A percentile compares a stretch with the other conserved stretches of the same genome.
Evolutionary conservation across 2,329 filamentous ascomycete genomes (phyloP).

Genomic region (Arthrobotrys sinensis): DNA sequence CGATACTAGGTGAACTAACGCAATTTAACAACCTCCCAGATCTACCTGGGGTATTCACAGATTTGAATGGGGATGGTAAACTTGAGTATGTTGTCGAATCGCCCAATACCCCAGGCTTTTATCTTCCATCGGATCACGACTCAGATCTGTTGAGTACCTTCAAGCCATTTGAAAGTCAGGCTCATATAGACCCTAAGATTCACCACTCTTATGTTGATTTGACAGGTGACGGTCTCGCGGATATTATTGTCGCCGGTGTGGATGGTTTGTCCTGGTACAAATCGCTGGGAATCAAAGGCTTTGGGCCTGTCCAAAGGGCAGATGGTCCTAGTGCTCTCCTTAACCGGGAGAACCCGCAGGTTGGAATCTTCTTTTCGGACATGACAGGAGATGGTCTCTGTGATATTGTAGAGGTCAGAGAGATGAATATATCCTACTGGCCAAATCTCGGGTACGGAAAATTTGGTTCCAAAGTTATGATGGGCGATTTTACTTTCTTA

Average conservation of each 20-base stretch:
- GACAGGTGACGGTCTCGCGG: conserved; percentile 64
- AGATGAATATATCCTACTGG: conserved; percentile 66
- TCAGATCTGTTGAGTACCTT: neutral
- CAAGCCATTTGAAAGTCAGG: conserved; percentile 10
- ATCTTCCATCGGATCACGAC: conserved; percentile 32
- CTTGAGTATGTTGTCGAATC: conserved; percentile 66
- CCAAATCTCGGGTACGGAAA: conserved; percentile 66
- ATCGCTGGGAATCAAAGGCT: conserved; percentile 27
- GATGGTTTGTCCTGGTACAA: conserved; percentile 52
- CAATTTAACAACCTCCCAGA: neutral
- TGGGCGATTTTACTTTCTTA: conserved; percentile 64
- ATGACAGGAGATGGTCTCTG: conserved; percentile 65
- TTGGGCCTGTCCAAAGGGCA: neutral
- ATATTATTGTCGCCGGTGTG: conserved; percentile 55
- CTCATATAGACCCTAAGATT: no score
- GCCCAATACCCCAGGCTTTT: no score
- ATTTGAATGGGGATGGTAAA: neutral
- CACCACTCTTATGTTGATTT: conserved; percentile 62
- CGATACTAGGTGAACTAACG: neutral
- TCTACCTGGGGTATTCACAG: neutral
- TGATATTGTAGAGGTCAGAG: conserved; percentile 64
- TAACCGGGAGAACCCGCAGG: neutral
- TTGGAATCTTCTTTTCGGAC: conserved; percentile 62
- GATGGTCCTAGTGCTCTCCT: neutral
- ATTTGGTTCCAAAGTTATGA: conserved; percentile 65